A percentile compares a stretch with the other conserved stretches of the same genome.
These are phyloP conservation scores for Cladophialophora carrionii DNA, from an alignment of 2,329 filamentous ascomycete genomes.

Conservation along the genomic window DNA sequence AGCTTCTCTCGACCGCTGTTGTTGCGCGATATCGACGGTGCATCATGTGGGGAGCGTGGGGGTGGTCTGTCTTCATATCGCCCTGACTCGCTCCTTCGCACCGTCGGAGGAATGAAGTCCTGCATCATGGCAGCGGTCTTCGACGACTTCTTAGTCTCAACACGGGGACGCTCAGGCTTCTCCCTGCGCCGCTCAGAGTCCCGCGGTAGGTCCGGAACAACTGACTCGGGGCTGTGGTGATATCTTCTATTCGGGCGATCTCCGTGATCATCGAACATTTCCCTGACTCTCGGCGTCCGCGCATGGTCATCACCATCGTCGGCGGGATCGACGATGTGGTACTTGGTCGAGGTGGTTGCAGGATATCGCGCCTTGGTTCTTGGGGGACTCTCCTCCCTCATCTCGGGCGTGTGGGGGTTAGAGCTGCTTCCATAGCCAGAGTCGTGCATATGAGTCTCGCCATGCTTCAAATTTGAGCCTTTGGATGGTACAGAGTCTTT, in stretches of 20 bases:
- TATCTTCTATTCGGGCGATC: slow-evolving; percentile 21
- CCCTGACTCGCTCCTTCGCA: slow-evolving; percentile 30
- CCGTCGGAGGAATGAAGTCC: slow-evolving; percentile 18
- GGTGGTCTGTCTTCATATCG: slow-evolving; percentile 27
- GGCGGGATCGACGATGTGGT: slow-evolving; percentile 32
- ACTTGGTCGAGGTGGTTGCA: slow-evolving; percentile 32
- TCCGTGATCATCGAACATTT: slow-evolving; percentile 24
- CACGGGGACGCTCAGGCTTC: slow-evolving; percentile 27
- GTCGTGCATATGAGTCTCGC: slow-evolving; percentile 45
- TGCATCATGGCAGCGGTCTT: slow-evolving; percentile 28
- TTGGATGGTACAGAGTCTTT: slow-evolving; percentile 41
- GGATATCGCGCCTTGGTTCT: slow-evolving; percentile 24
- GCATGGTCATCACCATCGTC: slow-evolving; percentile 27
- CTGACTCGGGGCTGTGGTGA: slow-evolving; percentile 31
- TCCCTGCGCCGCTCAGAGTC: slow-evolving; percentile 32
- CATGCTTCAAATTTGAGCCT: slow-evolving; percentile 44
- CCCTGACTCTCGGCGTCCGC: slow-evolving; percentile 25
- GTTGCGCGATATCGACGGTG: slow-evolving; percentile 29
- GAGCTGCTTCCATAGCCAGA: slow-evolving; percentile 49
- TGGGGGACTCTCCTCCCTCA: slow-evolving; percentile 42
- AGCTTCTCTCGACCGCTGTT: slow-evolving; percentile 34
- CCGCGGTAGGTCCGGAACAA: slow-evolving; percentile 22
- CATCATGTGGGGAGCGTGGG: slow-evolving; percentile 32
- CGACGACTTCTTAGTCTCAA: slow-evolving; percentile 33
- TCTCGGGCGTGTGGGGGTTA: slow-evolving; percentile 50